Conservation (phyloP, 495 filamentous ascomycete species). For the Staphylotrichum tortipilum region DNA sequence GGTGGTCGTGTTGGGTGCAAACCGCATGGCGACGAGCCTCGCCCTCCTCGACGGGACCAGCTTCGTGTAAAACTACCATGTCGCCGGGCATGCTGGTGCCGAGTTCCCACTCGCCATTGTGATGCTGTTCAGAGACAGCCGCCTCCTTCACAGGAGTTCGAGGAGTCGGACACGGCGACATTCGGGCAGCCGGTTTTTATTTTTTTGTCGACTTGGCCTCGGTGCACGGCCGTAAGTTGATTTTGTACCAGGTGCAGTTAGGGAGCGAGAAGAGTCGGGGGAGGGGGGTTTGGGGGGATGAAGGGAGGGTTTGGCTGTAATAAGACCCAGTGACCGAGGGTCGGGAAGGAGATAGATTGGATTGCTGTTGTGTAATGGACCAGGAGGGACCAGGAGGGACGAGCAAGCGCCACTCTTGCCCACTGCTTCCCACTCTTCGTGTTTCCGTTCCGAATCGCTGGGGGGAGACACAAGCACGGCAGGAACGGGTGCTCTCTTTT, state of each 20-base stretch:
- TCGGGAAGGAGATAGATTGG: not conserved
- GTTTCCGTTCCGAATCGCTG: not conserved
- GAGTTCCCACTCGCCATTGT: not conserved
- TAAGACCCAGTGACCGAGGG: not conserved
- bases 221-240: not conserved
- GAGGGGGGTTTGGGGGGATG: too few species aligned
- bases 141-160: not conserved
- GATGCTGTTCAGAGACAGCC: not conserved
- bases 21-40: not conserved
- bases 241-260: not conserved
- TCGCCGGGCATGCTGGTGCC: not conserved
- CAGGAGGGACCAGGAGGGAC: too few species aligned
- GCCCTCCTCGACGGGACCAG: not conserved
- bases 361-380: constrained; percentile 8
- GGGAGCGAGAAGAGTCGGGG: not conserved
- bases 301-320: not conserved
- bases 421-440: too few species aligned
- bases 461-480: not conserved
- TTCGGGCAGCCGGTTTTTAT: not conserved
- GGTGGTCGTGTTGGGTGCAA: not conserved
- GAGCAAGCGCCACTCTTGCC: not conserved
- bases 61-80: not conserved
- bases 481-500: not conserved
- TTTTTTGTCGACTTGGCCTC: not conserved
- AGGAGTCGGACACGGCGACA: not conserved